Base-by-base conservation (phyloP, 129 eudicot species). In the Artemisia argyi region DNA sequence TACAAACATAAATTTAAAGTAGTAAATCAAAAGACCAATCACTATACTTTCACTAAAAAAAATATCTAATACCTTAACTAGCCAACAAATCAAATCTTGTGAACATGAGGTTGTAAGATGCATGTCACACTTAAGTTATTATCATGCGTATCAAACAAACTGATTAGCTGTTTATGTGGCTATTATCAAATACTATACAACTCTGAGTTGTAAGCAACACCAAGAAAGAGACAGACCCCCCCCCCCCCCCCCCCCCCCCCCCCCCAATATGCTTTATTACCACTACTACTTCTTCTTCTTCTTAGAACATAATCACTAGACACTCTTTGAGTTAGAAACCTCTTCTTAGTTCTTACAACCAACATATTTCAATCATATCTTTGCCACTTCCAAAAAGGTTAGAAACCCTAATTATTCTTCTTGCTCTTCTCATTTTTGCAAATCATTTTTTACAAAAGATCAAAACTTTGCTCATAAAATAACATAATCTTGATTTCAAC, bases 131-230 rank as follows among this genome's bases (percentile, higher is more conserved):
- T 64, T 54, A 78, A 78, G 73, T 71, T 63, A 61, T 69, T 32
- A 64, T 71, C 82, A 78, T 78, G 82, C 68, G 77, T 78, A 48
- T 78, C 77, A 64, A 78, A 57, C 82, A 78, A 78, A 78, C 77
- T 65, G 63, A 63, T 77, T 78, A 78, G 82, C 82, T 78, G 82
- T 78, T 78, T 66, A 62, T 64, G 82, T 64, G 82, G 77, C 65
- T 65, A 77, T 61, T 70, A 35, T 63, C 72, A 71, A 71, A 53
- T 55, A 39, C 46, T 7, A 39, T 39, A 55, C 73, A 71, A 55
- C 76, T 78, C 68, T 78, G 82, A 78, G 82, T 78, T 78, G 82
- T 78, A 78, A 78, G 77, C 72, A 78, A 71, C 70, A 77, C 82
- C 64, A 78, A 58, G 68, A 76, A 67, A 76, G 80, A 59, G 69